phyloP scores from a whole-genome alignment of 768 basidiomycete species.

The Boletus eberwhitei region DNA sequence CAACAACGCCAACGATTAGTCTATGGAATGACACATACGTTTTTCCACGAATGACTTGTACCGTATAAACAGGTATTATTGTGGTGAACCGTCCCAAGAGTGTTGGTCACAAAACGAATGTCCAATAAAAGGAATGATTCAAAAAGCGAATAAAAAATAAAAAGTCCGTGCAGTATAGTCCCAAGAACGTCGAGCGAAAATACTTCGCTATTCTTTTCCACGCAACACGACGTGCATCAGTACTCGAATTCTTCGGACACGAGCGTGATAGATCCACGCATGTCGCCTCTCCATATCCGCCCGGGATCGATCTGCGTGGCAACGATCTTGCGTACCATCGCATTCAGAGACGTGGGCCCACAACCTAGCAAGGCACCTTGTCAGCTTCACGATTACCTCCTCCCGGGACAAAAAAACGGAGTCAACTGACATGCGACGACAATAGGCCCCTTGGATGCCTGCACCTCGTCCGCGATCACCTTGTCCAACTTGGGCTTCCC shows the following conservation, averaged over 20 bases:
- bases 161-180: background rate
- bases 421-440: conserved; percentile 65
- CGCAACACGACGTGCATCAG: conserved; percentile 27
- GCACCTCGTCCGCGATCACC: conserved; percentile 64
- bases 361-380: conserved; percentile 46
- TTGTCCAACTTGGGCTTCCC: conserved; percentile 65
- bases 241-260: conserved; percentile 69
- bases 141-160: background rate
- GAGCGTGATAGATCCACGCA: conserved; percentile 55
- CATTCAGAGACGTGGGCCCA: conserved; percentile 68
- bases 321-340: conserved; percentile 62
- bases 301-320: conserved; percentile 56
- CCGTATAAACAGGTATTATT: background rate
- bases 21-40: background rate
- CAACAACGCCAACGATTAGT: background rate
- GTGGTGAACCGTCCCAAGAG: background rate
- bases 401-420: too few relatives aligned
- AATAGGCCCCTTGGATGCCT: conserved; percentile 49
- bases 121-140: background rate
- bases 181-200: background rate
- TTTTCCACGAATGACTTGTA: background rate
- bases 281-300: conserved; percentile 51
- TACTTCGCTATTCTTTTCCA: too few relatives aligned
- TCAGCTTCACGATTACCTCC: background rate
- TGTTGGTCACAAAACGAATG: conserved; percentile 4